These are phyloP conservation scores for Aspergillus bridgeri DNA, from an alignment of 495 filamentous ascomycete genomes.

Conservation along the genomic window DNA sequence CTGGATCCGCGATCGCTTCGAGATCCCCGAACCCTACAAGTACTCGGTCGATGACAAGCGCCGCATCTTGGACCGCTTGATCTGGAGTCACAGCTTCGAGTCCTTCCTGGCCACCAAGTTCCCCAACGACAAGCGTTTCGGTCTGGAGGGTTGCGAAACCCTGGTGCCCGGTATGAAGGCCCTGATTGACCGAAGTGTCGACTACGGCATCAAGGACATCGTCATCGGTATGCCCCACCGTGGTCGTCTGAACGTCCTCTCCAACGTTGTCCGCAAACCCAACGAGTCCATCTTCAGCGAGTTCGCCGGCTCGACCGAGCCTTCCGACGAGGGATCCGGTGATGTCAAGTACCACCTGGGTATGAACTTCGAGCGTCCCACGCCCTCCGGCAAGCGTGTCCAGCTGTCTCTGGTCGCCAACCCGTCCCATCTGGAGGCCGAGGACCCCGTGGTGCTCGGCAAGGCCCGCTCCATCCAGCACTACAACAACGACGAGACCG, in stretches of 20 bases:
- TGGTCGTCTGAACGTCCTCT: constrained; percentile 95
- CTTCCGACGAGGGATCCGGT: constrained; percentile 92
- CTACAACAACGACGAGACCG: constrained; percentile 93
- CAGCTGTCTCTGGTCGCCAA: constrained; percentile 98
- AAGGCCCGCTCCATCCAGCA: constrained; percentile 98
- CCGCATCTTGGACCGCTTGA: constrained; percentile 91
- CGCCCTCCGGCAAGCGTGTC: constrained; percentile 96
- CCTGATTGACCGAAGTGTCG: constrained; percentile 94
- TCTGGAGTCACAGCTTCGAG: constrained; percentile 98
- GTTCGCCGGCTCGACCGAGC: constrained; percentile 84
- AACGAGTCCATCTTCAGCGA: constrained; percentile 99
- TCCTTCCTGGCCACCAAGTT: constrained; percentile 92
- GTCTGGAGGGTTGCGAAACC: constrained; percentile 93
- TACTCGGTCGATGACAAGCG: constrained; percentile 97
- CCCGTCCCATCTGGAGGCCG: constrained; percentile 96
- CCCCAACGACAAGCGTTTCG: constrained; percentile 99
- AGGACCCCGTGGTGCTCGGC: constrained; percentile 95
- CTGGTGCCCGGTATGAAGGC: constrained; percentile 99
- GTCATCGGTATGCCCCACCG: constrained; percentile 99
- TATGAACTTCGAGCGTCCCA: constrained; percentile 99
- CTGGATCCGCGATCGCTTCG: constrained; percentile 91
- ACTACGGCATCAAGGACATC: constrained; percentile 97
- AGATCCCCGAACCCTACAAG: constrained; percentile 90
- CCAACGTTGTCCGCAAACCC: constrained; percentile 97
- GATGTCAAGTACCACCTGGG: constrained; percentile 99